phyloP scores from a whole-genome alignment of 1,284 basidiomycete genomes.

The Quambalaria eucalypti region DNA sequence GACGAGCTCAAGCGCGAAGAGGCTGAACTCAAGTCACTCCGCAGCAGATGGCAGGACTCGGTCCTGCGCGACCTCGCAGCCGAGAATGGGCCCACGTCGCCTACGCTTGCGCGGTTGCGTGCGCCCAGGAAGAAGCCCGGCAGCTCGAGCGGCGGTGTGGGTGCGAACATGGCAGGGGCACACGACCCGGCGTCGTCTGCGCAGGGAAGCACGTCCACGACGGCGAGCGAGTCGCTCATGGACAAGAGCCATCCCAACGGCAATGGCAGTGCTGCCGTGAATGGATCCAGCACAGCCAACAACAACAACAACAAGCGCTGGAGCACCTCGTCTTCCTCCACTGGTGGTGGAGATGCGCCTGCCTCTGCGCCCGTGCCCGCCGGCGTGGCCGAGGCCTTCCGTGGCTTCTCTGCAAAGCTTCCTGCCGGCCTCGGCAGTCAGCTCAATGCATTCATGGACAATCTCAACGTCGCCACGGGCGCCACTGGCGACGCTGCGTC shows the following conservation, averaged over 20 bases:
- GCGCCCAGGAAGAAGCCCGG: not conserved
- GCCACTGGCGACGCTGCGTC: not conserved
- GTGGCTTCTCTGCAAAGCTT: not conserved
- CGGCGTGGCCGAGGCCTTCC: not conserved
- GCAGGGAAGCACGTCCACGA: no score
- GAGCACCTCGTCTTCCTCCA: no score
- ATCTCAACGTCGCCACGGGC: not conserved
- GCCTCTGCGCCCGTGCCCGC: no score
- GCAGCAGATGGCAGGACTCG: not conserved
- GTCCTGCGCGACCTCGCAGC: not conserved
- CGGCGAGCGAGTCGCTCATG: no score
- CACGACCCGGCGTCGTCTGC: no score
- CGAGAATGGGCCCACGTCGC: not conserved
- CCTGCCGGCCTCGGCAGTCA: not conserved
- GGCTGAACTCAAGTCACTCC: not conserved
- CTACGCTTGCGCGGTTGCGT: not conserved
- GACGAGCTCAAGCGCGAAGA: not conserved
- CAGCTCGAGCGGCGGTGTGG: no score
- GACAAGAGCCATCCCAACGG: no score
- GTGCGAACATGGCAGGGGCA: no score
- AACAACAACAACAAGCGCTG: no score
- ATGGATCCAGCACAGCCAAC: not conserved
- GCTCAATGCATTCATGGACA: not conserved
- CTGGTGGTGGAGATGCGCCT: no score
- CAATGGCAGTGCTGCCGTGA: no score